These are phyloP conservation scores for Starmerella sp. DNA, from an alignment of 805 yeast genomes.

Conservation along the genomic window DNA sequence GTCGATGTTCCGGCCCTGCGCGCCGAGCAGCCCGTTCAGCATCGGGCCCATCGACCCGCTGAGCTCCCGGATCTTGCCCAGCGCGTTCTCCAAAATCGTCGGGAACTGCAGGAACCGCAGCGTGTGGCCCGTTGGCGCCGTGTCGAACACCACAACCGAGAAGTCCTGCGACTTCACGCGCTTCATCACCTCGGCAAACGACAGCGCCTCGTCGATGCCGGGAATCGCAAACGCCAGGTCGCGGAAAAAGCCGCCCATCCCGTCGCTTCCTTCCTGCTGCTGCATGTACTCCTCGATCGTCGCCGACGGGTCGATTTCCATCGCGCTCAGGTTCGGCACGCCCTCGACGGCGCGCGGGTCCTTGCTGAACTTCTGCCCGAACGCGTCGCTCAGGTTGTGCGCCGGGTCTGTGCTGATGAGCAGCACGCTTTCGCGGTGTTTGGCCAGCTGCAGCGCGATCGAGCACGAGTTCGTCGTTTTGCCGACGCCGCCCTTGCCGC, in stretches of 20 bases:
- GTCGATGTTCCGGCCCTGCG: constrained; percentile 32
- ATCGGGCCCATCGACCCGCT: constrained; percentile 84
- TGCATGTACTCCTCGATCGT: constrained; percentile 72
- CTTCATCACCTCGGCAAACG: constrained; percentile 95
- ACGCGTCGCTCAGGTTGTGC: constrained; percentile 93
- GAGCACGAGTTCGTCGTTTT: constrained; percentile 96
- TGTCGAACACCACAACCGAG: constrained; percentile 88
- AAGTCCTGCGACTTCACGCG: constrained; percentile 74
- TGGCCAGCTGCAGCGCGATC: constrained; percentile 84
- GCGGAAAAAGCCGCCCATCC: constrained; percentile 61
- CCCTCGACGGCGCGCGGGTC: constrained; percentile 94
- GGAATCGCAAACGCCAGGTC: constrained; percentile 93
- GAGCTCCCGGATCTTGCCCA: constrained; percentile 77
- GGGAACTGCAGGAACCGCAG: constrained; percentile 91
- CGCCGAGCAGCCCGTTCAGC: constrained; percentile 66
- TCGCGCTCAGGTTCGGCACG: constrained; percentile 75
- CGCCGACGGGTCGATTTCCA: constrained; percentile 97
- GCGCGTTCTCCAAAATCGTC: constrained; percentile 73
- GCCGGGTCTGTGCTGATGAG: constrained; percentile 98
- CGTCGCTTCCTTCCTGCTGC: constrained; percentile 34
- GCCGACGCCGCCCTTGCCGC: constrained; percentile 99
- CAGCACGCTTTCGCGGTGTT: constrained; percentile 69
- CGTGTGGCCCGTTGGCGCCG: constrained; percentile 99
- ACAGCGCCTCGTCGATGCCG: constrained; percentile 95
- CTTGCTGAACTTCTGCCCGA: constrained; percentile 95